Base-by-base conservation (phyloP, 148 eudicot species). In the Spergularia bocconei region DNA sequence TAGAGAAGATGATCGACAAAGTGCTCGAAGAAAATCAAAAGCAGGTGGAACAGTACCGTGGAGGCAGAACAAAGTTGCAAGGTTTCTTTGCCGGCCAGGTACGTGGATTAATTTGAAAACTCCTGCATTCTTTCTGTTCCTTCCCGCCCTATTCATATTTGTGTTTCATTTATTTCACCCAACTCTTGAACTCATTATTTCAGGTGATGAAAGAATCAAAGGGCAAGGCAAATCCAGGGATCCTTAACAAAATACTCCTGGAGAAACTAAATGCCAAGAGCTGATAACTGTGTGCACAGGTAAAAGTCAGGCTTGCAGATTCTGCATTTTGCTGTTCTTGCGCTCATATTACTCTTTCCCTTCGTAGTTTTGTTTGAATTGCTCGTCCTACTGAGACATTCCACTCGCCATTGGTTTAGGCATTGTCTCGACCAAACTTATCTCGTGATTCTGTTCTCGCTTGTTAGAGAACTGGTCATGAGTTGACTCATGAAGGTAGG, bases 61-160 rank as follows among this genome's bases (percentile, higher is more conserved):
- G 88, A 9, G 97, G 99, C 56, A 92, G 87, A 86, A 95, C 99
- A 54, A 95, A 89, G 85, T 82, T 92, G 75, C 89, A 95, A 82
- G 99, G 93, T 59, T 95, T 71, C 83, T 95, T 92, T 72, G 97
- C 97, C 4, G 98, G 98, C 75, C 97, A 92, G 92, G 97, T 92
- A 83, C 61, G 66, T 23, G 11, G 12, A 33, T 69, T 29, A 29
- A 29, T 29, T 29, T 53, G 55, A 48, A 21, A 62, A 14, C 6
- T 9, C 11, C n/a, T 0, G 11, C 5, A 14, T 16, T 48, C 5
- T 11, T 13, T 52, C 21, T 38, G 48, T 11, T 39, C 2, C 11
- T 33, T 48, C 8, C 19, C 44, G 48, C 29, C 55, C 1, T 51
- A 21, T 66, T 0, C 20, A 1, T 19, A 11, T 55, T 70, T 38